These are phyloP conservation scores for Heliamphora exappendiculata DNA, from an alignment of 148 eudicot species.

Conservation along the genomic window DNA sequence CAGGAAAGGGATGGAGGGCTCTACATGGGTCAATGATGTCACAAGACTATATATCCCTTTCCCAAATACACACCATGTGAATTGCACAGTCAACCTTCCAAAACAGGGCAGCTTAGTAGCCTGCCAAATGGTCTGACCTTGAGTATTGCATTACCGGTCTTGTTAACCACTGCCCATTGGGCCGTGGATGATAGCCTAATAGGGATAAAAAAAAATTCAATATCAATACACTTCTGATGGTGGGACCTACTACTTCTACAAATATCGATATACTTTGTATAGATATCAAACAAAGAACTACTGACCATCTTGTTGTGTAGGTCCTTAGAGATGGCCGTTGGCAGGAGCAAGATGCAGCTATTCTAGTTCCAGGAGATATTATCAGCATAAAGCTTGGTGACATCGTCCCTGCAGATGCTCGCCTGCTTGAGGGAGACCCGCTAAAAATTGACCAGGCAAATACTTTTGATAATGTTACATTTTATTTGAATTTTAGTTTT, in stretches of 20 bases:
- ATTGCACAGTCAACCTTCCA: too few species aligned
- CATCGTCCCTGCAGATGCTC: conserved; percentile 75
- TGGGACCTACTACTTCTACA: too few species aligned
- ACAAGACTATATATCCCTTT: too few species aligned
- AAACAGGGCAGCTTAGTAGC: too few species aligned
- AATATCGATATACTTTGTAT: too few species aligned
- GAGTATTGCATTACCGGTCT: neutral
- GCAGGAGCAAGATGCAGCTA: conserved; percentile 63
- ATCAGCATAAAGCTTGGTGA: conserved; percentile 72
- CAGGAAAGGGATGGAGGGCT: too few species aligned
- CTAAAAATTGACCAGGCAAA: conserved; percentile 68
- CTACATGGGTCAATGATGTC: too few species aligned
- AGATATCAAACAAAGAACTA: neutral
- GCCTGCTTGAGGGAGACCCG: conserved; percentile 70
- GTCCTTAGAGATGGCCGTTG: conserved; percentile 64
- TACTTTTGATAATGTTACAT: neutral
- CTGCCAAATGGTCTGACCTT: neutral
- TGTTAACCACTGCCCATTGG: too few species aligned
- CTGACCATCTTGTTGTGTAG: conserved; percentile 21
- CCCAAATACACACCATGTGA: too few species aligned
- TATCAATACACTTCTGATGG: too few species aligned
- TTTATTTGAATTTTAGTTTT: neutral
- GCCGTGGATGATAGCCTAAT: too few species aligned
- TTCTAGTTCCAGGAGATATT: conserved; percentile 68
- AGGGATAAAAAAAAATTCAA: too few species aligned